Conservation (phyloP, 2,329 filamentous ascomycete species). For the Curvularia eragrostidis region DNA sequence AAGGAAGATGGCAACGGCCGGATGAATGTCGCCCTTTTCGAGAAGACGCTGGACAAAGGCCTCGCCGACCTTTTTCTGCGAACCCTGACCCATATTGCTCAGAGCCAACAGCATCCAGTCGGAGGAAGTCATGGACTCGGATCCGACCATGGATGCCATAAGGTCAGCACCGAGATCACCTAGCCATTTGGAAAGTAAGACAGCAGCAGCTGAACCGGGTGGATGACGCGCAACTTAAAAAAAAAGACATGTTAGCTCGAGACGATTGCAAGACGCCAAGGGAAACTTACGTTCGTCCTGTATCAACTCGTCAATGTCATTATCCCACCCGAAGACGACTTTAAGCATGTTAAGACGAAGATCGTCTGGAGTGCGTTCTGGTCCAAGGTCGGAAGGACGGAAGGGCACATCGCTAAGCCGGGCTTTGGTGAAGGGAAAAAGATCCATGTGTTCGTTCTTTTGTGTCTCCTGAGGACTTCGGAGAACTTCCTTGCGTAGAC, state of each 20-base stretch:
- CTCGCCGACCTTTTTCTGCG: constrained; percentile 88
- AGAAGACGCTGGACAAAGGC: constrained; percentile 90
- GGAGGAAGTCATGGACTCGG: constrained; percentile 86
- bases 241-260: constrained; percentile 21
- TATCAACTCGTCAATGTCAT: constrained; percentile 80
- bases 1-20: constrained; percentile 89
- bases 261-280: neutral
- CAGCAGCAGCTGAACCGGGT: constrained; percentile 74
- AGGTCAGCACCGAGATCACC: constrained; percentile 83
- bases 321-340: constrained; percentile 94
- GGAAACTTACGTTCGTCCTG: constrained; percentile 72
- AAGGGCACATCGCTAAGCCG: constrained; percentile 85
- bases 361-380: constrained; percentile 66
- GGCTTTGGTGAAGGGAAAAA: constrained; percentile 85
- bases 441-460: constrained; percentile 67
- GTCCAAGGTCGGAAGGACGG: constrained; percentile 66
- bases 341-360: constrained; percentile 88
- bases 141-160: constrained; percentile 75
- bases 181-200: constrained; percentile 91
- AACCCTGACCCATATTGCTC: constrained; percentile 77
- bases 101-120: constrained; percentile 98
- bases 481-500: constrained; percentile 79
- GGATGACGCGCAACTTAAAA: constrained; percentile 70
- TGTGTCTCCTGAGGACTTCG: constrained; percentile 74
- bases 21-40: constrained; percentile 88